These are phyloP conservation scores for Botrytis fragariae DNA, from an alignment of 2,329 filamentous ascomycete genomes.

Conservation along the genomic window DNA sequence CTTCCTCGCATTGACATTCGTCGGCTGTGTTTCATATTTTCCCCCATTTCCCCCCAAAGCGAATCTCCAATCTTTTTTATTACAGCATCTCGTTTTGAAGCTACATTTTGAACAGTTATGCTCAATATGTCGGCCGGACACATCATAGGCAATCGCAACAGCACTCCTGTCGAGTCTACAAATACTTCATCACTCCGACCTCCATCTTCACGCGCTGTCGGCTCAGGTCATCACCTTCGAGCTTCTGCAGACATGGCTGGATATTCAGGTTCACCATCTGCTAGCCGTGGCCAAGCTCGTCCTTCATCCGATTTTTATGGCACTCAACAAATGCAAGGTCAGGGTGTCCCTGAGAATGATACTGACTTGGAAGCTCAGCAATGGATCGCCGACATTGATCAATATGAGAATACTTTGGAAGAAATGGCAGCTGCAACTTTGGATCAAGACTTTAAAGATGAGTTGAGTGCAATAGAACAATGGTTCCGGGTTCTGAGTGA, in stretches of 20 bases:
- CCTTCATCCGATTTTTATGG: conserved; percentile 95
- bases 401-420: conserved; percentile 97
- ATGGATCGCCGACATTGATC: conserved; percentile 98
- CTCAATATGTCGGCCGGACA: conserved; percentile 57
- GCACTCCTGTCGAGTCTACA: conserved; percentile 81
- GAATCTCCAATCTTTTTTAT: conserved; percentile 14
- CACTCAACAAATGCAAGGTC: conserved; percentile 63
- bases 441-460: conserved; percentile 99
- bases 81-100: conserved; percentile 16
- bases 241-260: conserved; percentile 95
- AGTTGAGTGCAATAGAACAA: conserved; percentile 97
- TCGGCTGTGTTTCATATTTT: conserved; percentile 17
- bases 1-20: conserved; percentile 27
- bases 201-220: conserved; percentile 73
- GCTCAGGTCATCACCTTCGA: conserved; percentile 79
- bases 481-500: conserved; percentile 98
- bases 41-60: conserved; percentile 11
- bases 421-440: conserved; percentile 99
- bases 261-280: conserved; percentile 65
- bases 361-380: conserved; percentile 93
- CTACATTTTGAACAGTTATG: conserved; percentile 15
- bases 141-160: conserved; percentile 80
- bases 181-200: conserved; percentile 80
- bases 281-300: conserved; percentile 68
- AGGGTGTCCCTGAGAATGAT: conserved; percentile 70